Conservation (phyloP, 73 alveolate species). For the Paramecium pentaurelia region DNA sequence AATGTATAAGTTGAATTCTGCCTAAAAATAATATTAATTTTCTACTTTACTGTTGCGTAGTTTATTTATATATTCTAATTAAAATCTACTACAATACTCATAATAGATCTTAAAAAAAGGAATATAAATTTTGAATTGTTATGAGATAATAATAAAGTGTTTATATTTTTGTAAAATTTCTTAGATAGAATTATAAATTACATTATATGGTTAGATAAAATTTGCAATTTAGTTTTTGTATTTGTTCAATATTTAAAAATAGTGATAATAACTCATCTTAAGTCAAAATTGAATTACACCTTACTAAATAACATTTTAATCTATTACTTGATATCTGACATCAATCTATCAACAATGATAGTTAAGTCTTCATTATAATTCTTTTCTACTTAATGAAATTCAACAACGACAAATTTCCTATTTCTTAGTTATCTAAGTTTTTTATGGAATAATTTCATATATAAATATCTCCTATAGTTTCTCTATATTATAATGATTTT, state of each 20-base stretch:
- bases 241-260: neutral
- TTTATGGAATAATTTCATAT: neutral
- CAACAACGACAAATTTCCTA: neutral
- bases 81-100: conserved; percentile 36
- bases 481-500: neutral
- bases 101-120: conserved; percentile 40
- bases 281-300: neutral
- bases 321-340: neutral
- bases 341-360: neutral
- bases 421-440: neutral
- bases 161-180: neutral
- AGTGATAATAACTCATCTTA: neutral
- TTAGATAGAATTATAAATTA: neutral
- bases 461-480: neutral
- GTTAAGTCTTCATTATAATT: neutral
- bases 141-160: neutral
- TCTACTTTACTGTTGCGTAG: neutral
- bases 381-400: neutral
- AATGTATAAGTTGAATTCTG: neutral
- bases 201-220: neutral
- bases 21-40: neutral
- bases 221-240: neutral
- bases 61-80: neutral
- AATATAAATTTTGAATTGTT: neutral
- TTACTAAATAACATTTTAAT: neutral